Evolutionary conservation across 805 yeast species (phyloP).

Genomic region (Starmerella vitae): DNA sequence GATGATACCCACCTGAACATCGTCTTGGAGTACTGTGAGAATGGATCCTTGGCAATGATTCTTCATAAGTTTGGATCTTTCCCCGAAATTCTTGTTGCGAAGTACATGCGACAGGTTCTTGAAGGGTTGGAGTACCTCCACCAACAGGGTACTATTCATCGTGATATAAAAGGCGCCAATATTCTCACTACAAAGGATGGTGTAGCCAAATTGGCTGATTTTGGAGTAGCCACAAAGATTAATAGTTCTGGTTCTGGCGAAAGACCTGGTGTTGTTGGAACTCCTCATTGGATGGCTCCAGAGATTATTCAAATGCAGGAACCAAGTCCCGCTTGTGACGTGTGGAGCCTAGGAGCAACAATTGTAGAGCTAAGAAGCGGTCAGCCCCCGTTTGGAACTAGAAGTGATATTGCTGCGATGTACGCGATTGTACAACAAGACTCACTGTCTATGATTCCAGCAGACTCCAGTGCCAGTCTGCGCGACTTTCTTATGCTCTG

Average conservation of each 20-base stretch:
- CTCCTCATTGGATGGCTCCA: slow-evolving; percentile 99
- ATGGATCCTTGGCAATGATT: slow-evolving; percentile 49
- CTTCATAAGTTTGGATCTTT: slow-evolving; percentile 40
- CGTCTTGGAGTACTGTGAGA: slow-evolving; percentile 47
- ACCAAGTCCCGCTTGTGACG: slow-evolving; percentile 74
- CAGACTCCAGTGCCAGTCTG: slow-evolving; percentile 29
- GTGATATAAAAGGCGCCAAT: slow-evolving; percentile 69
- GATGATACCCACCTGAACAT: slow-evolving; percentile 41
- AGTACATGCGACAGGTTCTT: slow-evolving; percentile 41
- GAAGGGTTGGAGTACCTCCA: slow-evolving; percentile 53
- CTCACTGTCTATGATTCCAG: slow-evolving; percentile 45
- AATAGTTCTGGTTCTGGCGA: slow-evolving; percentile 14
- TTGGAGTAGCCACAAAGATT: slow-evolving; percentile 52
- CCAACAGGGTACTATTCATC: slow-evolving; percentile 59
- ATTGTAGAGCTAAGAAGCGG: slow-evolving; percentile 76
- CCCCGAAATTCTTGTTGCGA: slow-evolving; percentile 40
- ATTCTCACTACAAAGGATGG: slow-evolving; percentile 49
- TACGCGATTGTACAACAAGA: slow-evolving; percentile 73
- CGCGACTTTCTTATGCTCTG: slow-evolving; percentile 53
- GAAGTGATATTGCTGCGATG: slow-evolving; percentile 63
- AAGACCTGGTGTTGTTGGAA: slow-evolving; percentile 44
- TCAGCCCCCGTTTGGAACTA: slow-evolving; percentile 71
- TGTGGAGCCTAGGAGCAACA: slow-evolving; percentile 86
- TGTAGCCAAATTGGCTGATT: slow-evolving; percentile 58
- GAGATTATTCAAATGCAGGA: slow-evolving; percentile 67